These are phyloP conservation scores for Auriscalpium vulgare DNA, from an alignment of 768 basidiomycete species.

Conservation along the genomic window DNA sequence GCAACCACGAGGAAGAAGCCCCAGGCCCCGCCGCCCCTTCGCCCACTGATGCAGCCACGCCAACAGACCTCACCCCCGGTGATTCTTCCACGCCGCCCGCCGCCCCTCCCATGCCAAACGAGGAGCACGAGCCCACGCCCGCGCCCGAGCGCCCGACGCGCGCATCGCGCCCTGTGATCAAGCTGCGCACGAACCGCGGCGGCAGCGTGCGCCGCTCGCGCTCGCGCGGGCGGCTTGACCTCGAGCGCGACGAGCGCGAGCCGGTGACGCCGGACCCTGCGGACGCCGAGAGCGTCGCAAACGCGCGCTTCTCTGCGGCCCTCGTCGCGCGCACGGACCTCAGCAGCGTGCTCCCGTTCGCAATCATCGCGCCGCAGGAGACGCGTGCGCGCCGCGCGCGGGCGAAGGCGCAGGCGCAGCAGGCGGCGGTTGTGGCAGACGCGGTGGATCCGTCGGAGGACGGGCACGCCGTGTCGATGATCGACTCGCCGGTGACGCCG, in stretches of 20 bases:
- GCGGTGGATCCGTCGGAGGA: constrained; percentile 33
- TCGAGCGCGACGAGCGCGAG: constrained; percentile 45
- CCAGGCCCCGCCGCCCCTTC: no score
- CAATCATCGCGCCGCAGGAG: constrained; percentile 68
- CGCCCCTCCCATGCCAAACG: no score
- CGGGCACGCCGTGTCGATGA: constrained; percentile 27
- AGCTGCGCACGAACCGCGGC: constrained; percentile 49
- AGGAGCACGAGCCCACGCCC: no score
- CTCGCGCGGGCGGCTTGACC: constrained; percentile 62
- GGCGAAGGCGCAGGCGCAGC: constrained; percentile 16
- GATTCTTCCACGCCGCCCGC: no score
- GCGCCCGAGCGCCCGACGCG: constrained; percentile 39
- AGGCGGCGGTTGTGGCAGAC: constrained; percentile 21
- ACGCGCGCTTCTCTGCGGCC: constrained; percentile 69
- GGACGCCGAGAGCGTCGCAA: constrained; percentile 65
- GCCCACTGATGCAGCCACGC: constrained; percentile 22
- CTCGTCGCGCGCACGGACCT: constrained; percentile 56
- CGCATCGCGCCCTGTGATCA: constrained; percentile 67
- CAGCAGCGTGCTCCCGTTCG: constrained; percentile 60
- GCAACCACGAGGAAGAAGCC: constrained; percentile 21
- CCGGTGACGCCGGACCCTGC: constrained; percentile 47
- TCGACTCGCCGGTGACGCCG: constrained; percentile 22
- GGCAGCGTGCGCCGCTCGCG: constrained; percentile 46
- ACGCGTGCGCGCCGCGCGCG: constrained; percentile 30
- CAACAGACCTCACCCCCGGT: constrained; percentile 29